Conservation (phyloP, 352 stramenopile genomes). For the Phytophthora hibernalis region DNA sequence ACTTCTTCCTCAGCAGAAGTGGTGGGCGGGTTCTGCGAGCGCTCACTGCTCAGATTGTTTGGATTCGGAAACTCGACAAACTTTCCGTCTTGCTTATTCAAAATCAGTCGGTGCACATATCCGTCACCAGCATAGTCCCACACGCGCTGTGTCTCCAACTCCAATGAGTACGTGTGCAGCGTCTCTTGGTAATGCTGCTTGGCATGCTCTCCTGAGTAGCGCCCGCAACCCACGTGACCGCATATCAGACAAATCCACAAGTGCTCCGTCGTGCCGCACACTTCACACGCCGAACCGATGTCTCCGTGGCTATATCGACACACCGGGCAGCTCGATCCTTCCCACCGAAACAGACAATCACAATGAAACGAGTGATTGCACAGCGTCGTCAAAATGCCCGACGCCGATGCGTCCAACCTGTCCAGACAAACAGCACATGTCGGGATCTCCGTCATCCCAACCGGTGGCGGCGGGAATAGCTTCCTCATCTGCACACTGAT, state of each 20-base stretch:
- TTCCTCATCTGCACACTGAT: constrained; percentile 44
- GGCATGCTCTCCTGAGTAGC: constrained; percentile 95
- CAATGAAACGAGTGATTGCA: constrained; percentile 99
- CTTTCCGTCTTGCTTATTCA: constrained; percentile 94
- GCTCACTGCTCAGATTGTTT: constrained; percentile 68
- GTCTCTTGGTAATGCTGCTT: constrained; percentile 95
- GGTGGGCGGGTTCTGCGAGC: constrained; percentile 68
- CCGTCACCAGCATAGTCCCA: constrained; percentile 96
- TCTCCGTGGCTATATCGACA: constrained; percentile 97
- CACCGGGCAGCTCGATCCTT: constrained; percentile 96
- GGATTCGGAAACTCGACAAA: constrained; percentile 96
- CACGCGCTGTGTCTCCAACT: constrained; percentile 95
- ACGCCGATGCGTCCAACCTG: constrained; percentile 83
- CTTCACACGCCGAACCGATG: constrained; percentile 92
- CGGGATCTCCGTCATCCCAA: constrained; percentile 88
- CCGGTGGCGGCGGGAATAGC: constrained; percentile 66
- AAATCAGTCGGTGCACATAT: constrained; percentile 87
- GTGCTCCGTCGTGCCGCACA: constrained; percentile 94
- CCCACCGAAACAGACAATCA: constrained; percentile 95
- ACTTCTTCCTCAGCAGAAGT: constrained; percentile 90
- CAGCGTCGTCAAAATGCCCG: constrained; percentile 95
- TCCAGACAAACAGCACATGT: constrained; percentile 94
- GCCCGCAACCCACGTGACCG: constrained; percentile 95
- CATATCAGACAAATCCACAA: constrained; percentile 98
- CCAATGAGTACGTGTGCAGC: constrained; percentile 95